Conservation (phyloP, 2,329 filamentous ascomycete genomes). For the Zymoseptoria passerinii region DNA sequence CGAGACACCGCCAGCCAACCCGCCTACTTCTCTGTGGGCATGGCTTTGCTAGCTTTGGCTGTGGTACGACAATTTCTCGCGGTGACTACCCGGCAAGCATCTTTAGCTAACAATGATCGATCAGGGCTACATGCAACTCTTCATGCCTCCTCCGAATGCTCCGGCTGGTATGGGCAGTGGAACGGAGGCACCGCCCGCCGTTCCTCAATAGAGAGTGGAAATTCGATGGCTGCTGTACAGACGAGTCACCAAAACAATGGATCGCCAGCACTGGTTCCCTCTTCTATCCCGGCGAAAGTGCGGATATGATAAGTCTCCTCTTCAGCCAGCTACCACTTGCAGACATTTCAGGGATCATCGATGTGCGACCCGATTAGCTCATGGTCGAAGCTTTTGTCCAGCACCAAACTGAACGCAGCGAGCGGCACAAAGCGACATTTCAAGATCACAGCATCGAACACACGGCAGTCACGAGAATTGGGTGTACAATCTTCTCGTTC, state of each 20-base stretch:
- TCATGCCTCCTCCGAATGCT: constrained; percentile 48
- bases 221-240: not conserved
- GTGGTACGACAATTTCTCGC: constrained; percentile 32
- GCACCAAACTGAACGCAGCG: too few species aligned
- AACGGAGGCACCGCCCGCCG: constrained; percentile 13
- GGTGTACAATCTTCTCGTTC: too few species aligned
- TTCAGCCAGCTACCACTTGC: too few species aligned
- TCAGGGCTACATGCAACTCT: constrained; percentile 56
- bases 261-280: not conserved
- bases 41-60: constrained; percentile 51
- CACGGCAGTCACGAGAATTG: too few species aligned
- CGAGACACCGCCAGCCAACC: constrained; percentile 61
- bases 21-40: constrained; percentile 64
- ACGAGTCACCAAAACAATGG: not conserved
- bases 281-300: not conserved
- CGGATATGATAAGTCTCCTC: not conserved
- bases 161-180: constrained; percentile 7
- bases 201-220: not conserved
- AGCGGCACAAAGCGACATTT: too few species aligned
- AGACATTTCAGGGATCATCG: too few species aligned
- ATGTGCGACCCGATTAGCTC: too few species aligned
- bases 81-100: constrained; percentile 31
- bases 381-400: too few species aligned
- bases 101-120: constrained; percentile 16
- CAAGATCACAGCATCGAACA: too few species aligned